Evolutionary conservation across 1,139 yeast genomes (phyloP).

Genomic region (Blastobotrys capitulatus): DNA sequence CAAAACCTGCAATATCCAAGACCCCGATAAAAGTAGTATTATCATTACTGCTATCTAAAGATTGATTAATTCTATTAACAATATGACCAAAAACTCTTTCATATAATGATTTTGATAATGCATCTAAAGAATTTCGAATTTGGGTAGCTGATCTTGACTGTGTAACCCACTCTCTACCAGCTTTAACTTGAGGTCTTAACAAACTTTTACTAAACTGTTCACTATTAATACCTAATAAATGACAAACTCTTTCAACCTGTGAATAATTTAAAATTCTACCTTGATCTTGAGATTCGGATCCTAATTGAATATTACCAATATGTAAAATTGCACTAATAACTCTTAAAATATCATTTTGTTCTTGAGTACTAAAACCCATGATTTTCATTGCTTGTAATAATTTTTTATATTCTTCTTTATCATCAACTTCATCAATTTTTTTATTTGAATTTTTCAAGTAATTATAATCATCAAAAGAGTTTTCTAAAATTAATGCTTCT

Average conservation of each 20-base stretch:
- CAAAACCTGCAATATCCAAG: conserved; percentile 96
- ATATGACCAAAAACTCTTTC: conserved; percentile 78
- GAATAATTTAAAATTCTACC: conserved; percentile 56
- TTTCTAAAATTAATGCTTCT: conserved; percentile 44
- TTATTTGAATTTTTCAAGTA: conserved; percentile 56
- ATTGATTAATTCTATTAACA: conserved; percentile 71
- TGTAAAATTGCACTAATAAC: conserved; percentile 74
- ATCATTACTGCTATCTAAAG: conserved; percentile 44
- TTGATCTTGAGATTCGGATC: conserved; percentile 64
- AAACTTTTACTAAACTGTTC: conserved; percentile 54
- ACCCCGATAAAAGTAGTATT: conserved; percentile 76
- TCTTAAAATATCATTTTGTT: conserved; percentile 56
- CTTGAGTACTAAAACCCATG: conserved; percentile 61
- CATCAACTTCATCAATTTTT: conserved; percentile 67
- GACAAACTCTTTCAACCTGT: conserved; percentile 53
- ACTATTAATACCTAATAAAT: conserved; percentile 59
- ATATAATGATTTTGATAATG: conserved; percentile 80
- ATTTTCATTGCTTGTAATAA: conserved; percentile 62
- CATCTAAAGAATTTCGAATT: conserved; percentile 77
- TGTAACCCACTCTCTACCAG: conserved; percentile 81
- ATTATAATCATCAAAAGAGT: conserved; percentile 41
- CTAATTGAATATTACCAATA: conserved; percentile 77
- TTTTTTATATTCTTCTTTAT: conserved; percentile 56
- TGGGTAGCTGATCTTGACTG: conserved; percentile 78
- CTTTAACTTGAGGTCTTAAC: conserved; percentile 78